Conservation (phyloP, 2,329 filamentous ascomycete species). For the Aspergillus proliferans region DNA sequence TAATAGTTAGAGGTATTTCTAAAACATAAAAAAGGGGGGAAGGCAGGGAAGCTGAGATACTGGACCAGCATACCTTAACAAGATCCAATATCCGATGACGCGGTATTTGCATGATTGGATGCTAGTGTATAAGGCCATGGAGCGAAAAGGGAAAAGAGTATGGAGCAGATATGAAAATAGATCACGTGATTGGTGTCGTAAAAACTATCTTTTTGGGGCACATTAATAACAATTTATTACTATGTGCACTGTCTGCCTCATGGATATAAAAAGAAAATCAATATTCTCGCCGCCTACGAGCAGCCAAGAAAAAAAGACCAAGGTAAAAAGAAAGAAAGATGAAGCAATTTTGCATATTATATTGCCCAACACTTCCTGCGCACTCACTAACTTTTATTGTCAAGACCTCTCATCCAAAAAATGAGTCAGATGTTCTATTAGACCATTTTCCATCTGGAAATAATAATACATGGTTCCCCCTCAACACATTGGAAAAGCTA, state of each 20-base stretch:
- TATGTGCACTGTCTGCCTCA: slow-evolving; percentile 3
- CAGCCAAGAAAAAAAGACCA: slow-evolving; percentile 10
- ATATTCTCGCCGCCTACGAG: slow-evolving; percentile 3
- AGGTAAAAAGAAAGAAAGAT: slow-evolving; percentile 9
- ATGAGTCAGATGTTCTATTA: neutral
- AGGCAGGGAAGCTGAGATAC: neutral
- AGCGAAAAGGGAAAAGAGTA: neutral
- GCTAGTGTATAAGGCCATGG: neutral
- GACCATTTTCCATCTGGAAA: neutral
- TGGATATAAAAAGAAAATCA: slow-evolving; percentile 23
- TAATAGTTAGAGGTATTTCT: neutral
- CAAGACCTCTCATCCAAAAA: neutral
- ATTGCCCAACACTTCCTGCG: neutral
- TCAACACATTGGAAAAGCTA: slow-evolving; percentile 15
- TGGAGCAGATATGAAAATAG: neutral
- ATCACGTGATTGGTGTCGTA: neutral
- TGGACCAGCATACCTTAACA: slow-evolving; percentile 58
- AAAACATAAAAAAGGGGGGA: neutral
- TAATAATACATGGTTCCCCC: slow-evolving; percentile 5
- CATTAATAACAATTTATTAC: neutral
- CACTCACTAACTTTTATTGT: neutral
- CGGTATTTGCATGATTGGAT: slow-evolving; percentile 44
- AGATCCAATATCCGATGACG: slow-evolving; percentile 57
- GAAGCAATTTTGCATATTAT: too few relatives aligned
- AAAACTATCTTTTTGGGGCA: neutral